These are phyloP conservation scores for Modicella reniformis DNA, from an alignment of 371 early-diverging fungal genomes.

Conservation along the genomic window DNA sequence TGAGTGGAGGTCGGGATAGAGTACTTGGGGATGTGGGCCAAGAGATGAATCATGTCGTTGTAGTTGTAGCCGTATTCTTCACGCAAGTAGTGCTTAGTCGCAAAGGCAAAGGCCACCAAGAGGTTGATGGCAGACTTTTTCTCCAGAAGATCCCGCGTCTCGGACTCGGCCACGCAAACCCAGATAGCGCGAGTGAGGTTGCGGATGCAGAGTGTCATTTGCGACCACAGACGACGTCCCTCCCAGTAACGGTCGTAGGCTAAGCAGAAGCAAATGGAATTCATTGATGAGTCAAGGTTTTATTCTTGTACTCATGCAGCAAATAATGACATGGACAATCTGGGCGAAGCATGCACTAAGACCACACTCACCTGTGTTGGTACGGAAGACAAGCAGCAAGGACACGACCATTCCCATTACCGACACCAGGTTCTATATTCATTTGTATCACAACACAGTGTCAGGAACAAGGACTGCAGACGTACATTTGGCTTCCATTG, in stretches of 20 bases:
- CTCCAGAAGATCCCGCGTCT: slow-evolving; percentile 56
- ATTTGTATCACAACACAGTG: neutral
- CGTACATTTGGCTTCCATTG: neutral
- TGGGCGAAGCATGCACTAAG: neutral
- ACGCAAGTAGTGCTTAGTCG: slow-evolving; percentile 80
- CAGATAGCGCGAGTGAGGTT: slow-evolving; percentile 62
- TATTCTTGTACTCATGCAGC: too few relatives aligned
- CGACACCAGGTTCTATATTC: slow-evolving; percentile 47
- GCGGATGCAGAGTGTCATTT: slow-evolving; percentile 61
- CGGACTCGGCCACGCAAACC: slow-evolving; percentile 57
- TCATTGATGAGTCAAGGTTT: too few relatives aligned
- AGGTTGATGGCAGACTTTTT: slow-evolving; percentile 74
- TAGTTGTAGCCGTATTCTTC: slow-evolving; percentile 63
- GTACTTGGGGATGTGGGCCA: slow-evolving; percentile 55
- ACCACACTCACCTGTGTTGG: slow-evolving; percentile 66
- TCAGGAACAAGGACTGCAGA: neutral
- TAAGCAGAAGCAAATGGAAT: neutral
- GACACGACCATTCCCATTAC: slow-evolving; percentile 70
- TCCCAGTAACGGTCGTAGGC: slow-evolving; percentile 84
- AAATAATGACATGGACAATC: too few relatives aligned
- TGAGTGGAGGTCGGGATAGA: slow-evolving; percentile 47
- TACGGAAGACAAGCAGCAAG: slow-evolving; percentile 78
- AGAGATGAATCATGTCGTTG: slow-evolving; percentile 51
- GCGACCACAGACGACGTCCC: slow-evolving; percentile 77
- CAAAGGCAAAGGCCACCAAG: slow-evolving; percentile 72